These are phyloP conservation scores for Wallacemonas rigidus DNA, from an alignment of 208 protist species.

Conservation along the genomic window DNA sequence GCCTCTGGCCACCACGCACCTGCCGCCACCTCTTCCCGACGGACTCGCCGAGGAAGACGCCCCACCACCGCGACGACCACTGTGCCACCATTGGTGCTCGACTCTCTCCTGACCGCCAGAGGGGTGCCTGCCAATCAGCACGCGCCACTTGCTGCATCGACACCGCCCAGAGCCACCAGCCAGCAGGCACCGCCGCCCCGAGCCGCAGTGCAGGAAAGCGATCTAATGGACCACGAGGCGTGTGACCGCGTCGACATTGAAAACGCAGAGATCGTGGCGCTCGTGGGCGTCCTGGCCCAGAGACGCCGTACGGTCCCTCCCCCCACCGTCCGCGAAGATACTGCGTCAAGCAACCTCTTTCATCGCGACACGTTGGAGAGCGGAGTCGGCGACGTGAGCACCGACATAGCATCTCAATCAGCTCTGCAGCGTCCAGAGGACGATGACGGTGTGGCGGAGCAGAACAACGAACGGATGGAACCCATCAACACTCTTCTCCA, in stretches of 20 bases:
- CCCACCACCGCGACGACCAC: background rate
- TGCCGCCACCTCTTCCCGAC: background rate
- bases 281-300: background rate
- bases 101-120: background rate
- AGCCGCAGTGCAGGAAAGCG: background rate
- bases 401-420: background rate
- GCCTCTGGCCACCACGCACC: too few relatives aligned
- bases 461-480: background rate
- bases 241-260: background rate
- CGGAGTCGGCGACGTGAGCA: too few relatives aligned
- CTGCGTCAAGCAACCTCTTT: too few relatives aligned
- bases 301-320: background rate
- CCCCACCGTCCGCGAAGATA: too few relatives aligned
- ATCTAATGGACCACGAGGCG: background rate
- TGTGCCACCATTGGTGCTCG: background rate
- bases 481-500: background rate
- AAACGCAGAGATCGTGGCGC: background rate
- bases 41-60: background rate
- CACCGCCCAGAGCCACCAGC: background rate
- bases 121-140: background rate
- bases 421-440: background rate
- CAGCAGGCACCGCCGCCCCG: background rate
- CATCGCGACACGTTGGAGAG: too few relatives aligned
- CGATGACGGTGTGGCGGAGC: background rate
- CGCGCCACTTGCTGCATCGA: slow-evolving; percentile 4